Conservation (phyloP, 164 flowering plant genomes). For the Pachysandra terminalis region DNA sequence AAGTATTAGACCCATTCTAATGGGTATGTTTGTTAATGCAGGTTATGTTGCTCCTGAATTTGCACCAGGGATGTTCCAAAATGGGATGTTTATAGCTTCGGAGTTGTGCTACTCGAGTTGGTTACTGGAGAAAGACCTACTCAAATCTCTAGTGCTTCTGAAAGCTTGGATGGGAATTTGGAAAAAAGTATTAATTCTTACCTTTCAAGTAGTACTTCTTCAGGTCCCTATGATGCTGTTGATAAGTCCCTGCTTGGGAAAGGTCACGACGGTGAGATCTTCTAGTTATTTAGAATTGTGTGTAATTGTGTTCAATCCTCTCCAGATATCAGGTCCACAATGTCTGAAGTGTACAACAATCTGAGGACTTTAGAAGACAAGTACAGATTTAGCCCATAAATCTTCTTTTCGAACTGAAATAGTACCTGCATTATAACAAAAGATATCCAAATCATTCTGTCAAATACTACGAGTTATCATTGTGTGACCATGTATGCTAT, state of each 20-base stretch:
- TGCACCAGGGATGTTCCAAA: conserved; percentile 6
- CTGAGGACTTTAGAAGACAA: conserved; percentile 13
- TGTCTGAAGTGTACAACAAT: conserved; percentile 14
- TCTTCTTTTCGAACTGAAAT: too few species aligned
- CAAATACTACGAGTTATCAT: too few species aligned
- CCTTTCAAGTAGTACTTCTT: not conserved
- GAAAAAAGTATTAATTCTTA: conserved; percentile 10
- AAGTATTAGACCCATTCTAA: conserved; percentile 3
- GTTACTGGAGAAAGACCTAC: conserved; percentile 14
- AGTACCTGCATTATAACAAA: too few species aligned
- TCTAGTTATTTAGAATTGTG: not conserved
- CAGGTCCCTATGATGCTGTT: not conserved
- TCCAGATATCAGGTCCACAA: conserved; percentile 11
- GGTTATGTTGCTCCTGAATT: conserved; percentile 11
- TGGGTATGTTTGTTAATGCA: conserved; percentile 4
- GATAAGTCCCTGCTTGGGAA: not conserved
- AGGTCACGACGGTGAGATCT: not conserved
- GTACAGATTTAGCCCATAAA: conserved; percentile 10
- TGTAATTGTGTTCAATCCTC: not conserved
- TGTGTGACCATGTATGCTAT: too few species aligned
- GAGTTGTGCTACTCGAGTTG: too few species aligned
- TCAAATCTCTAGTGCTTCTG: conserved; percentile 8
- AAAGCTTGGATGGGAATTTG: conserved; percentile 10
- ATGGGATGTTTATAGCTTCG: too few species aligned
- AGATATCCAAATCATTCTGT: too few species aligned